Evolutionary conservation across 176 grass and related monocot species (phyloP).

Genomic region (Phoenix dactylifera): DNA sequence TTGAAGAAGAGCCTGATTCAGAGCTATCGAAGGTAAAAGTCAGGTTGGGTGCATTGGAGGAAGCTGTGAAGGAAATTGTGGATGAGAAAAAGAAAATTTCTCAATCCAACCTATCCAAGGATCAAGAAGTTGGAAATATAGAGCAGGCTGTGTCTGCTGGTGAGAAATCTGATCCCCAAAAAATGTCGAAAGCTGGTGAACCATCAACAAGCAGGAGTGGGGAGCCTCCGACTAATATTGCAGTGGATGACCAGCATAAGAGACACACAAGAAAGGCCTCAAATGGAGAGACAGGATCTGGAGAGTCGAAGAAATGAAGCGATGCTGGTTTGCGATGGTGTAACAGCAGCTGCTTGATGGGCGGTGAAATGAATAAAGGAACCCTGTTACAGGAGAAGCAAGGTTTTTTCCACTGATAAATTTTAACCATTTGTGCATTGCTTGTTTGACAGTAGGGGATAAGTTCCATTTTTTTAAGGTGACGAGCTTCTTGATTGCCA

Average conservation of each 20-base stretch:
- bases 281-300: background rate
- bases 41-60: slow-evolving; percentile 66
- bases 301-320: background rate
- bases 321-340: no score
- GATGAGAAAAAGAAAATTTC: slow-evolving; percentile 44
- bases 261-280: background rate
- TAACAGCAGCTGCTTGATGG: background rate
- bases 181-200: background rate
- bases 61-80: slow-evolving; percentile 50
- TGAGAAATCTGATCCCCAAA: slow-evolving; percentile 2
- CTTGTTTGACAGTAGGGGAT: background rate
- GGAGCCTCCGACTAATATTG: background rate
- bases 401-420: background rate
- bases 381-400: background rate
- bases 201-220: background rate
- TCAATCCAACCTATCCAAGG: slow-evolving; percentile 9
- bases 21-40: slow-evolving; percentile 48
- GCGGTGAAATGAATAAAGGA: background rate
- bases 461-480: no score
- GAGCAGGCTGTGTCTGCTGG: background rate
- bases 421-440: background rate
- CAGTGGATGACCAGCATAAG: slow-evolving; percentile 1
- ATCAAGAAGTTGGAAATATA: slow-evolving; percentile 4
- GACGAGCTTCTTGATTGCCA: no score
- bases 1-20: slow-evolving; percentile 45